Evolutionary conservation across 2,329 filamentous ascomycete species (phyloP).

Genomic region (Aspergillus puulaauensis): DNA sequence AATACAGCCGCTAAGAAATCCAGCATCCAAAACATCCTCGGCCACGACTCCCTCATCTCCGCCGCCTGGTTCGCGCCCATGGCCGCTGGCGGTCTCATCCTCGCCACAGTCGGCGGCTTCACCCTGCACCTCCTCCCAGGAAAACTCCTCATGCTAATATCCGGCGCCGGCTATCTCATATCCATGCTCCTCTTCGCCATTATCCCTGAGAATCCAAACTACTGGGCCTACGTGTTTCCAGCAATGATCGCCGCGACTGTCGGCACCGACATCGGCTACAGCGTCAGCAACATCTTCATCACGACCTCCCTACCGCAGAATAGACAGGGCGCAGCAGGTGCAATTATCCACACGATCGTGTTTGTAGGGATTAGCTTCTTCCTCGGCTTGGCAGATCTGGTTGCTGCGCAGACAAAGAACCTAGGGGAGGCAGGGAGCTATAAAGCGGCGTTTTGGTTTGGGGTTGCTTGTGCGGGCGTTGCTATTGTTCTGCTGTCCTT

Average conservation of each 20-base stretch:
- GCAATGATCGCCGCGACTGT: conserved; percentile 8
- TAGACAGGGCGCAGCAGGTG: conserved; percentile 8
- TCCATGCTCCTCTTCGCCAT: conserved; percentile 7
- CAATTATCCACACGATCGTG: conserved; percentile 8
- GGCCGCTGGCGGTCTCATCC: neutral
- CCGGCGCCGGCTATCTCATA: neutral
- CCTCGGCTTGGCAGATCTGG: conserved; percentile 7
- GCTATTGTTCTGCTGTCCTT: neutral
- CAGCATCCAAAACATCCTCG: conserved; percentile 5
- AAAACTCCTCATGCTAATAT: conserved; percentile 1
- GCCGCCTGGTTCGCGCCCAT: conserved; percentile 2
- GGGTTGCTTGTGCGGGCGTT: conserved; percentile 6
- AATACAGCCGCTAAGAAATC: neutral
- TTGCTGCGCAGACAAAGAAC: neutral
- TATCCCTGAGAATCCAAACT: conserved; percentile 9
- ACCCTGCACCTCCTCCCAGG: conserved; percentile 1
- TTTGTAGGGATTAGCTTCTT: conserved; percentile 13
- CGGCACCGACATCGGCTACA: conserved; percentile 9
- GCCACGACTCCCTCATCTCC: neutral
- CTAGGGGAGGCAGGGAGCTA: conserved; percentile 5
- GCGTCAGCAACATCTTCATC: conserved; percentile 13
- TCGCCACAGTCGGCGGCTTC: conserved; percentile 4
- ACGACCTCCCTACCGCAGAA: conserved; percentile 6
- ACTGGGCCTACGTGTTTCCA: conserved; percentile 11
- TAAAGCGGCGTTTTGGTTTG: conserved; percentile 15